A percentile compares a stretch with the other conserved stretches of the same genome.
These are phyloP conservation scores for Candida pseudoglaebosa DNA, from an alignment of 805 yeast species.

Conservation along the genomic window DNA sequence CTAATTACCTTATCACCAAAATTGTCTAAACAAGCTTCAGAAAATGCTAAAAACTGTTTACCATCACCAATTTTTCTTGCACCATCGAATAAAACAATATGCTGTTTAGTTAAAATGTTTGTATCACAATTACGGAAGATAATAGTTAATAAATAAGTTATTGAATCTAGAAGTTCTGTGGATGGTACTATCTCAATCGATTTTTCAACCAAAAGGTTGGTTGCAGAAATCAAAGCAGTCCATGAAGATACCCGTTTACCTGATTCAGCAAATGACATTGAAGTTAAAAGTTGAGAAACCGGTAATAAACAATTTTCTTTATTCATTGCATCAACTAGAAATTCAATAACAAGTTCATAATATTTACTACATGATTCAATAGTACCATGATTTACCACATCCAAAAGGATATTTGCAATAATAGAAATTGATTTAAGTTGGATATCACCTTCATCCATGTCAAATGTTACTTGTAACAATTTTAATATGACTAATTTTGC, in stretches of 20 bases:
- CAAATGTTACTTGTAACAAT: slow-evolving; percentile 35
- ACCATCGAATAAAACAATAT: slow-evolving; percentile 40
- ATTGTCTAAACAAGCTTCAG: slow-evolving; percentile 42
- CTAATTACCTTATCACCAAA: slow-evolving; percentile 43
- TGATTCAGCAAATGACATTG: slow-evolving; percentile 63
- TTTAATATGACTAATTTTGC: slow-evolving; percentile 47
- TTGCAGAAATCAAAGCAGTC: slow-evolving; percentile 27
- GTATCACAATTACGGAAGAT: slow-evolving; percentile 55
- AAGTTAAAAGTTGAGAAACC: slow-evolving; percentile 38
- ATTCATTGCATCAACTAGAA: slow-evolving; percentile 14
- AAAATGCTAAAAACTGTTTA: slow-evolving; percentile 40
- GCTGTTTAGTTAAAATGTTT: slow-evolving; percentile 43
- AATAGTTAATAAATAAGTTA: slow-evolving; percentile 46
- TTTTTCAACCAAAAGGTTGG: slow-evolving; percentile 19
- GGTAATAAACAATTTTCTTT: slow-evolving; percentile 18
- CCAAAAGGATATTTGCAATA: slow-evolving; percentile 56
- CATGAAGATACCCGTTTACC: slow-evolving; percentile 62
- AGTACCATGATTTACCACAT: slow-evolving; percentile 50
- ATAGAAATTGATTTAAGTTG: slow-evolving; percentile 35
- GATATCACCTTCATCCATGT: slow-evolving; percentile 1
- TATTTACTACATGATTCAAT: slow-evolving; percentile 43
- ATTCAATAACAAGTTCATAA: slow-evolving; percentile 29
- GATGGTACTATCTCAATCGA: slow-evolving; percentile 4
- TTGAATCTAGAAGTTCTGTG: slow-evolving; percentile 18
- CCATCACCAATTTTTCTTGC: slow-evolving; percentile 28